Evolutionary conservation across 2,329 filamentous ascomycete genomes (phyloP), one percentile per base, ranked within the genome.

Genomic region (Ophiostoma triangulosporum): DNA sequence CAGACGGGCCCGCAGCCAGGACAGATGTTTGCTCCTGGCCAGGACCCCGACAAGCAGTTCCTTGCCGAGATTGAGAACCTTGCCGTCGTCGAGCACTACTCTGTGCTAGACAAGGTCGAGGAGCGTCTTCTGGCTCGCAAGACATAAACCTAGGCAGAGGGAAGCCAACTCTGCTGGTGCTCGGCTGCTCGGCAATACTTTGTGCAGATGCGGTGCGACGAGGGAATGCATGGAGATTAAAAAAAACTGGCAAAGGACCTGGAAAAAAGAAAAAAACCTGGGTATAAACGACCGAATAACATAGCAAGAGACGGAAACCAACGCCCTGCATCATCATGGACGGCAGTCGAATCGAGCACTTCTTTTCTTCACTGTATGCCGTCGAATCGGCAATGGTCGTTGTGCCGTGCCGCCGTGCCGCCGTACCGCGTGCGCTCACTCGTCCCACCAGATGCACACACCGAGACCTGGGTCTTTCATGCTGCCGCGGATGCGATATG

Each of bases 31-130:
- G 89, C 87, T 29, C 90, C 93, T 1, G 90, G 91, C 24, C 85
- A 93, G 63, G 94, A 98, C 65, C 88, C 90, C 0, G 86, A 97
- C 70, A 98, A 98, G 75, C 80, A 95, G 66, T 98, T 96, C 70
- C 75, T 84, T 66, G 87, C 76, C 48, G 93, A 98, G 71, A 87
- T 87, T 3, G 93, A 98, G 75, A 98, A 98, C 68, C 69, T 98
- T 58, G 90, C 94, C 61, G 93, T 98, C 24, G 78, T 95, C 63
- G 90, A 95, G 66, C 91, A 97, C 68, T 86, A 88, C 66, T 96
- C 87, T 63, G 88, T 96, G 58, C 72, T 97, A 56, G 87, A 95
- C 62, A 85, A 85, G 17, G 84, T 96, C 55, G 90, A 96, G 72
- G 80, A 89, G 64, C 81, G 93, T 64, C 72, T 98, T 56, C 71